Percentiles rank a stretch among this genome's conserved stretches.
Evolutionary conservation across 169 alveolate species (phyloP).

Genomic region (Cryptosporidium tyzzeri): DNA sequence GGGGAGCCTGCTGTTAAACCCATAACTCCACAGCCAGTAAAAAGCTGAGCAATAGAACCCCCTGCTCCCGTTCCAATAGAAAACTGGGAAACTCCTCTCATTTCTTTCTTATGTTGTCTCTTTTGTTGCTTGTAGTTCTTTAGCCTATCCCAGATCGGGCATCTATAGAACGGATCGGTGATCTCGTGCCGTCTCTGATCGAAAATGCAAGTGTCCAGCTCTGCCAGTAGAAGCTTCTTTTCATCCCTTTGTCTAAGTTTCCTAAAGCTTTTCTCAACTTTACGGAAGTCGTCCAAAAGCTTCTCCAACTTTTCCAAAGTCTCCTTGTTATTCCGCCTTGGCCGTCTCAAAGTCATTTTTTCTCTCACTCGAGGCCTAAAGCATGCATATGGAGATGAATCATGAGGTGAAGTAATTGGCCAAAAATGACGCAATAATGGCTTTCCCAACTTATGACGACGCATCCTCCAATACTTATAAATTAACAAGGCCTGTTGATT

Average conservation of each 20-base stretch:
- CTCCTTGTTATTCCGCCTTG: slow-evolving; percentile 85
- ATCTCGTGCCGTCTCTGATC: slow-evolving; percentile 87
- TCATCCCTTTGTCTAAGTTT: slow-evolving; percentile 89
- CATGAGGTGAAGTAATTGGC: slow-evolving; percentile 86
- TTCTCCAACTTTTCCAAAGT: slow-evolving; percentile 82
- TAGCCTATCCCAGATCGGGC: slow-evolving; percentile 87
- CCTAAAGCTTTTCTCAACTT: slow-evolving; percentile 83
- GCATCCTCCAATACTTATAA: slow-evolving; percentile 82
- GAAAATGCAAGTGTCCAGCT: slow-evolving; percentile 83
- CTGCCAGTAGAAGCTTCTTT: slow-evolving; percentile 85
- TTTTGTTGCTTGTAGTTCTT: slow-evolving; percentile 80
- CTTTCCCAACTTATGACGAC: slow-evolving; percentile 84
- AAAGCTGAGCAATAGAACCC: not conserved
- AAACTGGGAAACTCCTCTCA: slow-evolving; percentile 13
- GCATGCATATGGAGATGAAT: slow-evolving; percentile 85
- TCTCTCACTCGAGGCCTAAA: slow-evolving; percentile 88
- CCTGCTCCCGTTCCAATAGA: not conserved
- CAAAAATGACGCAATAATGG: slow-evolving; percentile 87
- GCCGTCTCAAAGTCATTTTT: slow-evolving; percentile 87
- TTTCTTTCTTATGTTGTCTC: slow-evolving; percentile 56
- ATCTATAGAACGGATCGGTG: slow-evolving; percentile 84
- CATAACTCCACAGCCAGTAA: not conserved
- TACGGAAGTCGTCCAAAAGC: slow-evolving; percentile 85
- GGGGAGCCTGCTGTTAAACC: not conserved
- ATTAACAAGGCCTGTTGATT: slow-evolving; percentile 72